Percentiles rank a stretch among this genome's conserved stretches.
phyloP scores from a whole-genome alignment of 495 filamentous ascomycete genomes.

The Glutinoglossum americanum region DNA sequence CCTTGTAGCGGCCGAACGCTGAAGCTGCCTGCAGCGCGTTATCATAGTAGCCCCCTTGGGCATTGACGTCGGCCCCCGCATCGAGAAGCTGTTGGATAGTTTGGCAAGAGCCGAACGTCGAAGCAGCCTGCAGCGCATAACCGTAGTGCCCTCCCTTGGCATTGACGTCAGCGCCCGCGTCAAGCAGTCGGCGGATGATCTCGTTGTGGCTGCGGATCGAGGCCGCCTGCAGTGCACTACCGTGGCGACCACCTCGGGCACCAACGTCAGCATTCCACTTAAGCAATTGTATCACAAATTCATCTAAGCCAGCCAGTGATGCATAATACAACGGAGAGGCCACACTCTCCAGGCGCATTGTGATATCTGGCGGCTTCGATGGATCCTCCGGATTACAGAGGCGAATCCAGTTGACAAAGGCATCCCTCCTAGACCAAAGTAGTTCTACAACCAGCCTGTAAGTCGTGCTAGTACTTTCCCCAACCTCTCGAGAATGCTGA shows the following conservation, averaged over 20 bases:
- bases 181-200: conserved; percentile 4
- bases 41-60: too few relatives aligned
- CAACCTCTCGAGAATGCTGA: not conserved
- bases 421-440: not conserved
- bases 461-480: too few relatives aligned
- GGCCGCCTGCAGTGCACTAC: not conserved
- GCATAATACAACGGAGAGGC: not conserved
- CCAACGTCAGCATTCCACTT: not conserved
- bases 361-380: too few relatives aligned
- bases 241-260: not conserved
- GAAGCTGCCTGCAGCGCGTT: too few relatives aligned
- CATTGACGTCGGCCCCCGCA: too few relatives aligned
- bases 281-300: not conserved
- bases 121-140: too few relatives aligned
- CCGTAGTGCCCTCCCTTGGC: not conserved
- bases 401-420: conserved; percentile 1
- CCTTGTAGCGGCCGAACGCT: too few relatives aligned
- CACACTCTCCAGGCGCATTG: not conserved
- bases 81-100: too few relatives aligned
- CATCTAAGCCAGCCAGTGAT: not conserved
- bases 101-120: too few relatives aligned
- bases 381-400: not conserved
- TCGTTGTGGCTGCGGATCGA: not conserved
- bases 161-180: not conserved
- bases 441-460: not conserved